Base-by-base conservation (phyloP, 2,329 filamentous ascomycete species). In the Pseudopyricularia javanii region DNA sequence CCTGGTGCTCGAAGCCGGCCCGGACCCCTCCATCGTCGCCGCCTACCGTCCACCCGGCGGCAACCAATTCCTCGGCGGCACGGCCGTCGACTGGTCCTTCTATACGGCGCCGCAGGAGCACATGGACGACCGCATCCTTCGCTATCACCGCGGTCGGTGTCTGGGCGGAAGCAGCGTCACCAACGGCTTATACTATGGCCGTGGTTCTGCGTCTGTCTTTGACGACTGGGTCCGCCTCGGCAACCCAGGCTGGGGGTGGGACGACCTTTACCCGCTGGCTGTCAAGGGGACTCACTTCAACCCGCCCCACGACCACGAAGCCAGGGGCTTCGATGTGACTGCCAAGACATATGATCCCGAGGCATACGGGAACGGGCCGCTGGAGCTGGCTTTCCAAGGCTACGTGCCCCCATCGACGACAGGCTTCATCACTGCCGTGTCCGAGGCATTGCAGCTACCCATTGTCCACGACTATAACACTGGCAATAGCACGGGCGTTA, bases 131-230 rank as follows among this genome's bases (percentile, higher is more conserved):
- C 66, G 68, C 53, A 62, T 62, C 47, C 59, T 67, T 47, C 55
- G 61, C 24, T 66, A 62, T 55, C 59, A 63, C 47, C 60, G 62
- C 51, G 62, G 63, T 14, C 56, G 58, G 20, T 59, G 59, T n/a
- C 54, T 66, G 4, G 65, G 65, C n/a, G 63, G 64, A 30, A 62
- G 62, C 45, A 65, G 63, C 15, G 57, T 60, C 4, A 61, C 60
- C 24, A 67, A 65, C 47, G 64, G 64, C 15, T 61, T 67, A 52
- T 62, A 61, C 54, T 65, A 64, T 54, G 63, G 63, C 37, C 57
- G 63, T 28, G 62, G 61, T 9, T 59, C 59, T 35, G 58, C 62
- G 4, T 59, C 57, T 32, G 60, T 66, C 34, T 65, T 65, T 47
- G 60, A 66, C 47, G 59, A 60, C 35, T 67, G 65, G 64, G 62